These are phyloP conservation scores for Flaveria bidentis DNA, from an alignment of 129 eudicot genomes.

Conservation along the genomic window DNA sequence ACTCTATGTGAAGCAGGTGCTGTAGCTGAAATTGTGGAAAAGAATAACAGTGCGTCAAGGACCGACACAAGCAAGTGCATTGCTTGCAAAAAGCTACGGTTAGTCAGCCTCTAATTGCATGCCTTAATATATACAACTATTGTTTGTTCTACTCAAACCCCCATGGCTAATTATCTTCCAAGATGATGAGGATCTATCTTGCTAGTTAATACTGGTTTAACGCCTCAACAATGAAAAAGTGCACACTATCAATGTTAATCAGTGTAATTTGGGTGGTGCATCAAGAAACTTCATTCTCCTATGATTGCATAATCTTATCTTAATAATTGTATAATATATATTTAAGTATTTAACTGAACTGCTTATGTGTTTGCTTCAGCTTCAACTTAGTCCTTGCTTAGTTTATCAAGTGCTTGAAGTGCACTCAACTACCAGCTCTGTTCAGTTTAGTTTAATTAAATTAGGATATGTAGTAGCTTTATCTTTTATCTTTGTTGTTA, in stretches of 20 bases:
- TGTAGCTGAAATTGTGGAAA: constrained; percentile 33
- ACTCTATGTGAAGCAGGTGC: constrained; percentile 43
- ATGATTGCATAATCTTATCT: not conserved
- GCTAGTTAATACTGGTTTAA: constrained; percentile 11
- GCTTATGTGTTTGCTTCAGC: not conserved
- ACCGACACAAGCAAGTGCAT: constrained; percentile 31
- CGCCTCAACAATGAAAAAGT: not conserved
- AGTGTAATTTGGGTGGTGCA: not conserved
- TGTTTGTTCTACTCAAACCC: not conserved
- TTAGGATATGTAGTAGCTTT: not conserved
- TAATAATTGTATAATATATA: not conserved
- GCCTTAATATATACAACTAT: constrained; percentile 7
- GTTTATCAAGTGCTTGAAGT: not conserved
- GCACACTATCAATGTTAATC: not conserved
- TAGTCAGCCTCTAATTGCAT: constrained; percentile 34
- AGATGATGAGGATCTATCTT: not conserved
- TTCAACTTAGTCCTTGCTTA: not conserved
- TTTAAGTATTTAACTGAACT: not conserved
- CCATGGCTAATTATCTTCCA: constrained; percentile 1
- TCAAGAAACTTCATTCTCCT: not conserved
- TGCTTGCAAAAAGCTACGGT: constrained; percentile 60
- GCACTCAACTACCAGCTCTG: not conserved
- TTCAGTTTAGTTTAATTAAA: not conserved
- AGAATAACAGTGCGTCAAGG: constrained; percentile 19
- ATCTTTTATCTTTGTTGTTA: no score